phyloP scores from a whole-genome alignment of 192 early-diverging fungal genomes.

The Coemansia sp. region DNA sequence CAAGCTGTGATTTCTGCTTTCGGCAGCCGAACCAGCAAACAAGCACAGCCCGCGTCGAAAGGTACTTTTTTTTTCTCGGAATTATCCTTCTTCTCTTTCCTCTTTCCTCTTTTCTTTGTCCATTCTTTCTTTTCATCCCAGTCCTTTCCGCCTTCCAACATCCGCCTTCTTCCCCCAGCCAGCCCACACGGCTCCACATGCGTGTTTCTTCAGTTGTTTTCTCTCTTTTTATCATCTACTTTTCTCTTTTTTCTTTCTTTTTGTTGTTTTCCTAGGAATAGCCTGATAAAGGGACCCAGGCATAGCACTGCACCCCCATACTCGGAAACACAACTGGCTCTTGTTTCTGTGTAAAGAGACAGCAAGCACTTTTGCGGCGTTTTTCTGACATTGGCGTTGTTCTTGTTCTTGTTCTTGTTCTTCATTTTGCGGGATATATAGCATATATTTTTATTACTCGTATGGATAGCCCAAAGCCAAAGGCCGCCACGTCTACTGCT shows the following conservation, averaged over 20 bases:
- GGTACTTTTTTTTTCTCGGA: not conserved
- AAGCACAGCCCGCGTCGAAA: not conserved
- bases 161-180: not conserved
- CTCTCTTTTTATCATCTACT: not conserved
- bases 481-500: constrained; percentile 1
- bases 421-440: not conserved
- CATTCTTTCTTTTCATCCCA: not conserved
- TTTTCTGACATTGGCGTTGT: no score
- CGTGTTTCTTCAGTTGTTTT: not conserved
- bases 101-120: no score
- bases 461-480: not conserved
- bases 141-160: not conserved
- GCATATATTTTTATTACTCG: not conserved
- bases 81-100: not conserved
- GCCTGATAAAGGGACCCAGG: no score
- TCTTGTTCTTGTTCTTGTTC: not conserved
- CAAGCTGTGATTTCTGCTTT: not conserved
- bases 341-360: no score
- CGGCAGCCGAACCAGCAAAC: not conserved
- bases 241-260: not conserved
- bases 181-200: not conserved
- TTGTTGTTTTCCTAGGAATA: not conserved
- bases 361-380: no score
- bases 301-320: no score
- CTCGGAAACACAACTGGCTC: no score